phyloP scores from a whole-genome alignment of 257 asterid species.

The Solanum ossicruentum region DNA sequence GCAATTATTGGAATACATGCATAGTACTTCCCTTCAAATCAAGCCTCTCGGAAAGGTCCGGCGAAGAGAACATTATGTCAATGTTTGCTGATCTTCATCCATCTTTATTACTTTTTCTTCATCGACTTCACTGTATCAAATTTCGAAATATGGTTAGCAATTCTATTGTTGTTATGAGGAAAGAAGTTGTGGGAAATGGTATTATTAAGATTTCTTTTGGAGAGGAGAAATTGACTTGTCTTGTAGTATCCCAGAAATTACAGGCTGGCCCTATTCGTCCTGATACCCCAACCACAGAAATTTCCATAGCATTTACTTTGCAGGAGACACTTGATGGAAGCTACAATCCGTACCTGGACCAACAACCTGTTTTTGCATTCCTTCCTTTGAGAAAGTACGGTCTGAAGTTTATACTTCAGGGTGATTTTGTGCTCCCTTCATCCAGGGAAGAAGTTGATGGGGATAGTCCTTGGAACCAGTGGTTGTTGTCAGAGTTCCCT shows the following conservation, averaged over 20 bases:
- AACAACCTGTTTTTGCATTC: constrained; percentile 94
- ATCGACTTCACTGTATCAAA: constrained; percentile 38
- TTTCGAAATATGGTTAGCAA: constrained; percentile 56
- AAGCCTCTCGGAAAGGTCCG: constrained; percentile 31
- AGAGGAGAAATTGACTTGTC: constrained; percentile 70
- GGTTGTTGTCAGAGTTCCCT: constrained; percentile 84
- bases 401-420: constrained; percentile 87
- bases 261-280: constrained; percentile 46
- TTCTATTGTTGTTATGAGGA: constrained; percentile 65
- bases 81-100: constrained; percentile 96
- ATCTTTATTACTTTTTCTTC: constrained; percentile 56
- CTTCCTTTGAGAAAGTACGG: constrained; percentile 97
- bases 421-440: constrained; percentile 93
- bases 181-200: constrained; percentile 64
- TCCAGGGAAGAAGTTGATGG: constrained; percentile 98
- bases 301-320: constrained; percentile 79
- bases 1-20: constrained; percentile 70
- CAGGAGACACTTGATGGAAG: constrained; percentile 42
- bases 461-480: constrained; percentile 94
- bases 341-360: constrained; percentile 52
- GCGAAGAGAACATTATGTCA: constrained; percentile 48
- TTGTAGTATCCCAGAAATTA: constrained; percentile 65
- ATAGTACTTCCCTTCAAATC: constrained; percentile 83
- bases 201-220: constrained; percentile 66
- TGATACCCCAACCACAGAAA: constrained; percentile 59